phyloP scores from a whole-genome alignment of 1,139 yeast genomes.

The Yamadazyma jaroonii region DNA sequence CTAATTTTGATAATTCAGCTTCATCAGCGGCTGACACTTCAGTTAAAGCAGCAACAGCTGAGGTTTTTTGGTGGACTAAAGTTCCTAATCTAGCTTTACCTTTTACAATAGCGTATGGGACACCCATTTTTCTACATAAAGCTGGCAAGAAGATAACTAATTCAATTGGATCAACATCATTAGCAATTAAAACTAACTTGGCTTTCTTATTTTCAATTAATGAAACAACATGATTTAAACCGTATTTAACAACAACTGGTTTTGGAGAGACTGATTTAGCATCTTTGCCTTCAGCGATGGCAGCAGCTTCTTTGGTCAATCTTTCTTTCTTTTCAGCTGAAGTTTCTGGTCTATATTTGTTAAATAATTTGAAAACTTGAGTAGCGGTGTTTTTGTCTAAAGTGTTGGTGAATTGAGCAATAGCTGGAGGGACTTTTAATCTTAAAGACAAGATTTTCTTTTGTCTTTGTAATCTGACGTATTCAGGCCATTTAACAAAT shows the following conservation, averaged over 20 bases:
- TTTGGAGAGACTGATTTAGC: constrained; percentile 94
- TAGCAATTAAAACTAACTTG: constrained; percentile 92
- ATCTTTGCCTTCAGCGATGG: constrained; percentile 95
- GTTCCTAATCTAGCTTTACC: constrained; percentile 99
- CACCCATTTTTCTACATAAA: constrained; percentile 98
- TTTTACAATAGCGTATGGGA: constrained; percentile 97
- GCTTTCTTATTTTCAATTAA: constrained; percentile 98
- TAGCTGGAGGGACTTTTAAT: constrained; percentile 98
- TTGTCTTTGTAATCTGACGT: constrained; percentile 88
- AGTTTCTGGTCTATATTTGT: constrained; percentile 99
- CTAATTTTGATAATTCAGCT: constrained; percentile 87
- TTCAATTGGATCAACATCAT: constrained; percentile 98
- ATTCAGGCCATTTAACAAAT: constrained; percentile 96
- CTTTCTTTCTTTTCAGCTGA: constrained; percentile 97
- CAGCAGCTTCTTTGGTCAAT: constrained; percentile 98
- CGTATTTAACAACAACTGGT: constrained; percentile 95
- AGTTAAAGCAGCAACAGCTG: constrained; percentile 95
- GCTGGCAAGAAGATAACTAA: constrained; percentile 96
- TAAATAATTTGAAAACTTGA: constrained; percentile 92
- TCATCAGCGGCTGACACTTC: constrained; percentile 93
- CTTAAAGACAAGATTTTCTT: constrained; percentile 92
- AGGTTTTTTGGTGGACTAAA: constrained; percentile 94
- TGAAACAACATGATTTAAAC: constrained; percentile 97
- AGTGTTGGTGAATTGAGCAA: constrained; percentile 92
- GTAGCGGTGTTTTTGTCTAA: constrained; percentile 98